A percentile compares a stretch with the other conserved stretches of the same genome.
These are phyloP conservation scores for Flaveria bidentis DNA, from an alignment of 129 eudicot genomes.

Conservation along the genomic window DNA sequence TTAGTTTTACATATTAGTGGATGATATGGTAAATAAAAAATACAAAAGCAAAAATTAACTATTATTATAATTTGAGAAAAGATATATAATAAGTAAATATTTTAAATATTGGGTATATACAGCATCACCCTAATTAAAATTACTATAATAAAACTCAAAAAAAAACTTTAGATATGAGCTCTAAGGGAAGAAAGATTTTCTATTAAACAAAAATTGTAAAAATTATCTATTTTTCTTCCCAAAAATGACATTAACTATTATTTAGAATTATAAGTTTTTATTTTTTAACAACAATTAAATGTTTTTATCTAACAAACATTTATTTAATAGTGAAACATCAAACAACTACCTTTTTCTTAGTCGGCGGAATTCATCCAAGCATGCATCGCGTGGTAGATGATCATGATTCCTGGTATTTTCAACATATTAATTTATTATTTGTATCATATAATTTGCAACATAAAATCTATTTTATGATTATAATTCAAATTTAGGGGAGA, in stretches of 20 bases:
- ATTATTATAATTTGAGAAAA: too few species aligned
- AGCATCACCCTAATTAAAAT: background rate
- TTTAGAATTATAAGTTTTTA: too few species aligned
- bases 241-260: too few species aligned
- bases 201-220: too few species aligned
- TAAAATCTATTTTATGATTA: background rate
- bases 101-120: too few species aligned
- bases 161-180: too few species aligned
- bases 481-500: background rate
- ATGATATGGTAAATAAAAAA: too few species aligned
- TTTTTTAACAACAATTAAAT: background rate
- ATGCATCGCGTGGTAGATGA: slow-evolving; percentile 38
- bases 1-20: too few species aligned
- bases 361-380: slow-evolving; percentile 22
- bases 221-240: too few species aligned
- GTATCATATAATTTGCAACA: background rate
- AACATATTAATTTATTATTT: background rate
- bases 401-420: slow-evolving; percentile 23
- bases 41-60: too few species aligned
- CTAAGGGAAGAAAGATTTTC: too few species aligned
- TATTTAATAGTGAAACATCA: background rate
- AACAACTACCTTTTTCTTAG: slow-evolving; percentile 9
- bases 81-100: too few species aligned
- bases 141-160: background rate
- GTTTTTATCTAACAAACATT: background rate